Evolutionary conservation across 73 alveolate genomes (phyloP).

Genomic region (Blepharisma stoltei): DNA sequence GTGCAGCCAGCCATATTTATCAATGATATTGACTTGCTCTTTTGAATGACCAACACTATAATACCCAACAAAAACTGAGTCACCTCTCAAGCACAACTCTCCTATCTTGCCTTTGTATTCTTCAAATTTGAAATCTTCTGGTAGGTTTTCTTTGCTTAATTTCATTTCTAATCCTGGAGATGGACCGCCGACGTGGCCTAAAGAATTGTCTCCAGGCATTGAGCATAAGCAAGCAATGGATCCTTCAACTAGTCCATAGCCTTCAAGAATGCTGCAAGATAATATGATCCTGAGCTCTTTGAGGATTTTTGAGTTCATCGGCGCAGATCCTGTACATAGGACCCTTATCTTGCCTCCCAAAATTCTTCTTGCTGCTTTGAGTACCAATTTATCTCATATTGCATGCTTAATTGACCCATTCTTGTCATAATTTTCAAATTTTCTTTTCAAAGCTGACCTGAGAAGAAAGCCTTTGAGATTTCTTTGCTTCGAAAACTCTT

Average conservation of each 20-base stretch:
- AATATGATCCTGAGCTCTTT: slow-evolving; percentile 45
- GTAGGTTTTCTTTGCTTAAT: neutral
- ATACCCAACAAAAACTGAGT: slow-evolving; percentile 56
- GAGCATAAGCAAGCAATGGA: slow-evolving; percentile 29
- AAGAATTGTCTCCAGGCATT: slow-evolving; percentile 13
- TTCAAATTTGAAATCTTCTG: too few species aligned
- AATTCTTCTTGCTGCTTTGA: slow-evolving; percentile 37
- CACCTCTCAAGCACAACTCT: slow-evolving; percentile 54
- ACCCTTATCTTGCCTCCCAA: slow-evolving; percentile 73
- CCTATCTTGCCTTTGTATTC: neutral
- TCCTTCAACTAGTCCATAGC: slow-evolving; percentile 64
- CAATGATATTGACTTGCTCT: slow-evolving; percentile 59
- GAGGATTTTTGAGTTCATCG: slow-evolving; percentile 54
- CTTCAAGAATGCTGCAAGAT: slow-evolving; percentile 48
- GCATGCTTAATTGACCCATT: slow-evolving; percentile 37
- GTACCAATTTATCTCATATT: slow-evolving; percentile 44
- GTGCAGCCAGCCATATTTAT: slow-evolving; percentile 82
- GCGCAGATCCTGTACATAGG: slow-evolving; percentile 73
- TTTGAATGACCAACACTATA: slow-evolving; percentile 45
- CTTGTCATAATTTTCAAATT: slow-evolving; percentile 46
- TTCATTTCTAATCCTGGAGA: neutral
- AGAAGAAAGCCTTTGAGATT: slow-evolving; percentile 47
- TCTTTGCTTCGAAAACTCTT: slow-evolving; percentile 35
- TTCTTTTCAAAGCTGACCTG: slow-evolving; percentile 57
- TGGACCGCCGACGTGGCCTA: slow-evolving; percentile 5